phyloP scores from a whole-genome alignment of 495 filamentous ascomycete genomes.

The Letharia lupina region DNA sequence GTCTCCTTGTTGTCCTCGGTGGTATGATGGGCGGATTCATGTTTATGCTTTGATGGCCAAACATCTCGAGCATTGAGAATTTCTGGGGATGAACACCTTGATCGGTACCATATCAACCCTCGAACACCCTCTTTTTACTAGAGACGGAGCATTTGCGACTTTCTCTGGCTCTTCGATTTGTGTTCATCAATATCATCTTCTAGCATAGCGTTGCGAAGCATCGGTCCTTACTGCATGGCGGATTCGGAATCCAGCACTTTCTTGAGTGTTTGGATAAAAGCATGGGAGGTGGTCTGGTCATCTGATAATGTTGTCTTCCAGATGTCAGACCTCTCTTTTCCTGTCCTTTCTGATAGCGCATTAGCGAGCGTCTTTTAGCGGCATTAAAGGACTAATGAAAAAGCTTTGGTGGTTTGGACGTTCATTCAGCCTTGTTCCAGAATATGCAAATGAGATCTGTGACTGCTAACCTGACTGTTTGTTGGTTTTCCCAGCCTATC shows the following conservation, averaged over 20 bases:
- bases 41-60: constrained; percentile 42
- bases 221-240: constrained; percentile 15
- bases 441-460: neutral
- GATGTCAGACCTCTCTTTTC: constrained; percentile 12
- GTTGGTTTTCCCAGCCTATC: neutral
- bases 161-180: neutral
- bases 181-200: constrained; percentile 7
- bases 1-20: constrained; percentile 46
- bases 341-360: constrained; percentile 26
- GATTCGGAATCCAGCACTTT: neutral
- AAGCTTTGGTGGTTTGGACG: neutral
- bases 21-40: constrained; percentile 59
- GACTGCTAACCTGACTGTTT: neutral
- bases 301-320: constrained; percentile 17
- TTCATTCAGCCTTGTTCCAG: neutral
- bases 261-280: constrained; percentile 5
- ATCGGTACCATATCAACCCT: neutral
- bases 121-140: neutral
- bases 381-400: constrained; percentile 13
- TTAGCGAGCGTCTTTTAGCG: constrained; percentile 22
- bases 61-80: neutral
- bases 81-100: too few relatives aligned
- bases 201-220: constrained; percentile 20
- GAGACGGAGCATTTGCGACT: neutral
- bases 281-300: constrained; percentile 10